Evolutionary conservation across 768 basidiomycete species (phyloP).

Genomic region (Kondoa subrosea): DNA sequence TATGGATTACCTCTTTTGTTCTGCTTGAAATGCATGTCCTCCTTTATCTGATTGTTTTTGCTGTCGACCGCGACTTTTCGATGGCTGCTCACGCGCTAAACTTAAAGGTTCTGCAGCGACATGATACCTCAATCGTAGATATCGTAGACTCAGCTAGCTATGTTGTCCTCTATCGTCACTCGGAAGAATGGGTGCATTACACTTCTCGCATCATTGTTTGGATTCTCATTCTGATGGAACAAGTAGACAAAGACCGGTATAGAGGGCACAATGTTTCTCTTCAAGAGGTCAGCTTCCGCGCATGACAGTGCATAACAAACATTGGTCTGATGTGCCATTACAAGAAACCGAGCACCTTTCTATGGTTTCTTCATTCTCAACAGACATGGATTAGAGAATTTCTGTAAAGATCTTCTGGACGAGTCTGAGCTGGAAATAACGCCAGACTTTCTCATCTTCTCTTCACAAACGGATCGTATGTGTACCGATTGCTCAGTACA

Average conservation of each 20-base stretch:
- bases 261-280: conserved; percentile 27
- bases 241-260: conserved; percentile 25
- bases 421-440: conserved; percentile 21
- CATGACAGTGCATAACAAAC: background rate
- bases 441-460: conserved; percentile 24
- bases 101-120: conserved; percentile 17
- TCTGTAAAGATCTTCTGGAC: conserved; percentile 23
- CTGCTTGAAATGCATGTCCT: too few species aligned
- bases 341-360: conserved; percentile 16
- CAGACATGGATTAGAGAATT: conserved; percentile 25
- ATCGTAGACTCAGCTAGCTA: conserved; percentile 15
- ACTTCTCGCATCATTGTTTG: background rate
- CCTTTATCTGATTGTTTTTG: too few species aligned
- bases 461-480: conserved; percentile 12
- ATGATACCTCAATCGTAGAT: conserved; percentile 16
- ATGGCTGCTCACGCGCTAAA: conserved; percentile 13
- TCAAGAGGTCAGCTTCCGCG: conserved; percentile 18
- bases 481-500: background rate
- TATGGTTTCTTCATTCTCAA: conserved; percentile 27
- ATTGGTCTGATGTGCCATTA: background rate
- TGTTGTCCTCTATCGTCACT: conserved; percentile 17
- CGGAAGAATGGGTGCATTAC: conserved; percentile 7
- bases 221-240: background rate
- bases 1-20: too few species aligned
- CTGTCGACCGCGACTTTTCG: too few species aligned